Evolutionary conservation across 805 yeast genomes (phyloP), one percentile per base, ranked within the genome.

Genomic region (Grigorovia yakushimaensis): DNA sequence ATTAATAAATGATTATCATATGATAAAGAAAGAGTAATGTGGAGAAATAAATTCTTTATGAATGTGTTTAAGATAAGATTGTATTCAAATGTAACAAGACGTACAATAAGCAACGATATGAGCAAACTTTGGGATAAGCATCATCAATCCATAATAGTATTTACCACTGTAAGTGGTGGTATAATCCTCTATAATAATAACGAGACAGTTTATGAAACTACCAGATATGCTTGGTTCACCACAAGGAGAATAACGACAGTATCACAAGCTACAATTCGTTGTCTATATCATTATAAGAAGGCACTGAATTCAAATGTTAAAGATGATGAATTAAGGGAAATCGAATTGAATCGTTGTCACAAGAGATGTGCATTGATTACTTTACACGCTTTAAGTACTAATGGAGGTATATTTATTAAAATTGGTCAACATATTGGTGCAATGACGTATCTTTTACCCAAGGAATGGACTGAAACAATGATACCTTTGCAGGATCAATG

Each of bases 401-500:
- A 93, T 59, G 97, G 96, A 17, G 98, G 98, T 1, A 74, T 93
- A 7, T 93, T 82, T 64, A 93, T 93, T 64, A 93, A 93, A 64
- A 69, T 93, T 41, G 98, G 99, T 11, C 98, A 93, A 63, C 98
- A 93, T 61, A 70, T 93, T 11, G 77, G 89, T 39, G 98, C 98
- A 0, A 74, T 93, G 77, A 86, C 96, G 1, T 93, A 93, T 65
- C 69, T 93, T 30, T 69, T 93, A 44, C 98, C 99, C 0, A 71
- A 69, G 4, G 96, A 93, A 66, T 93, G 99, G 99, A 91, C 98
- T 1, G 79, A 79, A 15, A 82, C 98, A 0, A 93, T 93, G 96
- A 73, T 82, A 33, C 95, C 96, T 1, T 69, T 93, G 45, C 98
- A 91, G 60, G 95, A 89, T 57, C 76, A 78, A 59, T 91, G 98